Evolutionary conservation across 129 eudicot genomes (phyloP).

Genomic region (Solidago caesia): DNA sequence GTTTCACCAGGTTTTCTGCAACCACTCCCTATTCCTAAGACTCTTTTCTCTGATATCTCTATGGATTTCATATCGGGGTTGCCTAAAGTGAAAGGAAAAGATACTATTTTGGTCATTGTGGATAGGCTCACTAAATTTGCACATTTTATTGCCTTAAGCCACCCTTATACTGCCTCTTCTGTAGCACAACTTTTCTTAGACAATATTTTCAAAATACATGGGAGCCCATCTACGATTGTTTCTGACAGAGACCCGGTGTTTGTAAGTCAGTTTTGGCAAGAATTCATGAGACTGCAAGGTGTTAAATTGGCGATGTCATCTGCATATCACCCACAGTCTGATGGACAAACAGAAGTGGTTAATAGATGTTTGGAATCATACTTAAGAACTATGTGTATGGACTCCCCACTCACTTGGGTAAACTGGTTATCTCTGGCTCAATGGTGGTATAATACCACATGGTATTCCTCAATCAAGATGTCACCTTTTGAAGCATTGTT

Average conservation of each 20-base stretch:
- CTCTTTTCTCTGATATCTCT: background rate
- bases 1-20: too few relatives aligned
- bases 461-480: background rate
- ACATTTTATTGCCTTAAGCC: background rate
- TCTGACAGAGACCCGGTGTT: too few relatives aligned
- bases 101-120: background rate
- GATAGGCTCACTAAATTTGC: background rate
- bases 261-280: too few relatives aligned
- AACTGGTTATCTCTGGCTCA: too few relatives aligned
- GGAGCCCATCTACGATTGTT: too few relatives aligned
- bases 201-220: background rate
- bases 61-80: slow-evolving; percentile 3
- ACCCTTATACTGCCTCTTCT: background rate
- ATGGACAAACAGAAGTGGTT: background rate
- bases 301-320: background rate
- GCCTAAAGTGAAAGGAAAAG: background rate
- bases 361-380: background rate
- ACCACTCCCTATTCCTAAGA: too few relatives aligned
- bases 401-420: too few relatives aligned
- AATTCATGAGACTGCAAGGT: too few relatives aligned
- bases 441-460: too few relatives aligned
- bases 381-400: background rate
- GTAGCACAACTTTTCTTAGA: background rate
- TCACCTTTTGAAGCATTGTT: too few relatives aligned
- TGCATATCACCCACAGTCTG: background rate